A percentile compares a stretch with the other conserved stretches of the same genome.
phyloP scores from a whole-genome alignment of 177 flowering plant genomes.

The Vitis hybrid region DNA sequence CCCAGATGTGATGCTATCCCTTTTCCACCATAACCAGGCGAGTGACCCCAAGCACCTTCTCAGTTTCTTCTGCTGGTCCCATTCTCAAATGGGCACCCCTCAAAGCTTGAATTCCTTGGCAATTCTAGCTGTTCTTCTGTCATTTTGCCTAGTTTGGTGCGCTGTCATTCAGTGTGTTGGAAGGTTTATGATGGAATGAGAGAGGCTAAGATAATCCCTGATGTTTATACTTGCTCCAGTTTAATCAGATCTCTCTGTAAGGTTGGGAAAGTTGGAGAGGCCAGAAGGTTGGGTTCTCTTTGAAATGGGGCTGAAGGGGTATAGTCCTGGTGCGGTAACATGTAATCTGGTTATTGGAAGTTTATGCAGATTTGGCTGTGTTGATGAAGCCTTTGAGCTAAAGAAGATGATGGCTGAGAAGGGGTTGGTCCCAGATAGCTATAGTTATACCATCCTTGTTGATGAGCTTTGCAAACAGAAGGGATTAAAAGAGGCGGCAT shows the following conservation, averaged over 20 bases:
- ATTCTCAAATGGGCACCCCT: slow-evolving; percentile 28
- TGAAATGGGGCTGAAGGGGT: slow-evolving; percentile 65
- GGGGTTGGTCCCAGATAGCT: slow-evolving; percentile 55
- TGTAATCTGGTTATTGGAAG: slow-evolving; percentile 66
- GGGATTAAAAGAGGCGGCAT: slow-evolving; percentile 49
- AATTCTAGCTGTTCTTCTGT: slow-evolving; percentile 47
- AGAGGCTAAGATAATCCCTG: slow-evolving; percentile 35
- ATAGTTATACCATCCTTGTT: slow-evolving; percentile 51
- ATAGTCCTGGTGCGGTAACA: slow-evolving; percentile 46
- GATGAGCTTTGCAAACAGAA: slow-evolving; percentile 55
- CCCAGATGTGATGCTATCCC: slow-evolving; percentile 41
- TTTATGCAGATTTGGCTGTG: slow-evolving; percentile 48
- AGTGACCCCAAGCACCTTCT: slow-evolving; percentile 48
- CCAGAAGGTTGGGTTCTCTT: slow-evolving; percentile 31
- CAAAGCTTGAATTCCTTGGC: slow-evolving; percentile 45
- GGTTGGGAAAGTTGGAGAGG: slow-evolving; percentile 51
- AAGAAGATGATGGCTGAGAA: slow-evolving; percentile 50
- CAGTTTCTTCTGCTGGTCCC: slow-evolving; percentile 65
- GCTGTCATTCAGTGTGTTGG: slow-evolving; percentile 74
- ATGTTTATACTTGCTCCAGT: slow-evolving; percentile 63
- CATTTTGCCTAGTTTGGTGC: slow-evolving; percentile 43
- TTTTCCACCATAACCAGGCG: slow-evolving; percentile 37
- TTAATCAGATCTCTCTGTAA: slow-evolving; percentile 54
- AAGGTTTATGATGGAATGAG: slow-evolving; percentile 57
- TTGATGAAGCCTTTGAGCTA: slow-evolving; percentile 60